Percentiles rank a stretch among this genome's conserved stretches.
These are phyloP conservation scores for Phialophora macrospora DNA, from an alignment of 2,329 filamentous ascomycete genomes.

Conservation along the genomic window DNA sequence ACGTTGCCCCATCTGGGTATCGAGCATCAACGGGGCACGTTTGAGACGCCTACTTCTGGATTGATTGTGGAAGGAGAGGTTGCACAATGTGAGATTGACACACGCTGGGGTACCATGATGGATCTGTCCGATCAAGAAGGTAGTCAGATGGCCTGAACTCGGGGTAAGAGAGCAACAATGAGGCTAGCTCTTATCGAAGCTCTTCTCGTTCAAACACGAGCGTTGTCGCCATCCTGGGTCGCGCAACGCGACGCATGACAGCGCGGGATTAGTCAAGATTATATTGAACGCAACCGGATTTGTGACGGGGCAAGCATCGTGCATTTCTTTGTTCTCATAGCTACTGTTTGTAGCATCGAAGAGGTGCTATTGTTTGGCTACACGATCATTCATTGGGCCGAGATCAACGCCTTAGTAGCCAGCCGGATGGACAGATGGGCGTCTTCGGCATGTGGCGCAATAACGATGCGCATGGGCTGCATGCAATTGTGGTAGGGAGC, in stretches of 20 bases:
- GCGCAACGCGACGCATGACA: neutral
- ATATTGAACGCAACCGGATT: neutral
- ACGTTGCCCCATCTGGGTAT: conserved; percentile 5
- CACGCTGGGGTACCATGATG: neutral
- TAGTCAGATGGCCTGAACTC: neutral
- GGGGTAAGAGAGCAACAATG: conserved; percentile 7
- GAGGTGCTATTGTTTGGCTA: neutral
- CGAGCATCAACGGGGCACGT: conserved; percentile 3
- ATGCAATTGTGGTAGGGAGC: conserved; percentile 2
- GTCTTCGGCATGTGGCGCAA: conserved; percentile 12
- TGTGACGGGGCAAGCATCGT: conserved; percentile 4
- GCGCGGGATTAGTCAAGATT: conserved; percentile 6
- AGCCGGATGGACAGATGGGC: conserved; percentile 6
- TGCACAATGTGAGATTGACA: conserved; percentile 8
- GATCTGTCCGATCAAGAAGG: neutral
- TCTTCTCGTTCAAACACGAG: neutral
- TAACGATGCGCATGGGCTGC: conserved; percentile 13
- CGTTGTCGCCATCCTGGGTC: neutral
- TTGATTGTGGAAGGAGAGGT: neutral
- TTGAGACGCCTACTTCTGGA: conserved; percentile 1
- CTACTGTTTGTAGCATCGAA: neutral
- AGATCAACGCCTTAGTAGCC: conserved; percentile 1
- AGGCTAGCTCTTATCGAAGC: conserved; percentile 9
- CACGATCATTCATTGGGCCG: neutral
- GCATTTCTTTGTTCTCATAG: neutral